Conservation (phyloP, 495 filamentous ascomycete species). For the Xylaria acuta region DNA sequence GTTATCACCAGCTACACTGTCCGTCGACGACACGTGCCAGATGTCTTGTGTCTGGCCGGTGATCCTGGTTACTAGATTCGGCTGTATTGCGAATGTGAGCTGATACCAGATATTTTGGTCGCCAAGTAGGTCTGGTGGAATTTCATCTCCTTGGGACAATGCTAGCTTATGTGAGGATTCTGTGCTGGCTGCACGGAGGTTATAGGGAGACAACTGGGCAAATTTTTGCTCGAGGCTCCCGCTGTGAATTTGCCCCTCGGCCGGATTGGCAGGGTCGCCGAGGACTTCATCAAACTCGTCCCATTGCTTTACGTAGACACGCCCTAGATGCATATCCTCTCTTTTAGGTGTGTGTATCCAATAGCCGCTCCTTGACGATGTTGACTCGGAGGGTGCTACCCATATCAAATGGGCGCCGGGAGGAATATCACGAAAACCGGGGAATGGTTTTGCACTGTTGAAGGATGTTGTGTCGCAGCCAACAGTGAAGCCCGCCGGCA, state of each 20-base stretch:
- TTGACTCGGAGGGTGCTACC: constrained; percentile 57
- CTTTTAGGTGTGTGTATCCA: constrained; percentile 59
- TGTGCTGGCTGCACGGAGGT: constrained; percentile 29
- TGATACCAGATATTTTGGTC: constrained; percentile 44
- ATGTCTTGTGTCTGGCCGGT: constrained; percentile 49
- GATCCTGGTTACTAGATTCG: constrained; percentile 53
- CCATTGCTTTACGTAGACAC: constrained; percentile 65
- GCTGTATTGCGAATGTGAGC: constrained; percentile 59
- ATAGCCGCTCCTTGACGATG: constrained; percentile 59
- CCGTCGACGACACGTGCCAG: constrained; percentile 60
- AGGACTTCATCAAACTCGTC: constrained; percentile 60
- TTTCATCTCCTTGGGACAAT: constrained; percentile 17
- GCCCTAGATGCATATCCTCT: constrained; percentile 30
- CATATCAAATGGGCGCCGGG: constrained; percentile 64
- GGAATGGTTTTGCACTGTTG: constrained; percentile 48
- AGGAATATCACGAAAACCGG: constrained; percentile 66
- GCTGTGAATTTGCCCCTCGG: constrained; percentile 41
- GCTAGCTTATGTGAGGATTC: constrained; percentile 23
- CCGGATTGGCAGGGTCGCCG: constrained; percentile 44
- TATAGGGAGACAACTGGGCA: constrained; percentile 48
- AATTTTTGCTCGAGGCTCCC: constrained; percentile 45
- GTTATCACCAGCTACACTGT: constrained; percentile 40
- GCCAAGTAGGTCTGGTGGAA: constrained; percentile 28
- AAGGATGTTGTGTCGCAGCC: constrained; percentile 55
- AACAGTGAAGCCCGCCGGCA: constrained; percentile 50